These are phyloP conservation scores for Globisporangium paroecandrum DNA, from an alignment of 352 stramenopile genomes.

Conservation along the genomic window DNA sequence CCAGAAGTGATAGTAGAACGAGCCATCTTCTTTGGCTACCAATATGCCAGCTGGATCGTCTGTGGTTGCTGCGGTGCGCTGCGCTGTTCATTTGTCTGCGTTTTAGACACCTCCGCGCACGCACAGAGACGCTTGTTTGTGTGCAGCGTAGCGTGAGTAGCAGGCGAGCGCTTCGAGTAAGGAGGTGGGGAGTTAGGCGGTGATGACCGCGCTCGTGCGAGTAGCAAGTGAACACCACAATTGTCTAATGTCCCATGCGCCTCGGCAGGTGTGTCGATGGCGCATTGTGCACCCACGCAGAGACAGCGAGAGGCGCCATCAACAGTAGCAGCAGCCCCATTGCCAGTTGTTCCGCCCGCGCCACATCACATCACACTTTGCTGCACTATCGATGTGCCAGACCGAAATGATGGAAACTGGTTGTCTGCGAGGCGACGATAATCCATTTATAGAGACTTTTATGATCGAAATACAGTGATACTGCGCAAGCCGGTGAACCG, in stretches of 20 bases:
- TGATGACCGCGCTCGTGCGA: background rate
- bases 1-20: slow-evolving; percentile 1
- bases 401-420: background rate
- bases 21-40: background rate
- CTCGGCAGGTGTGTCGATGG: background rate
- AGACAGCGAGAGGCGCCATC: slow-evolving; percentile 3
- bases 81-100: background rate
- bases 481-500: background rate
- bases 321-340: background rate
- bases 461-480: background rate
- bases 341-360: slow-evolving; percentile 7
- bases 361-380: background rate
- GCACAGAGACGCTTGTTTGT: background rate
- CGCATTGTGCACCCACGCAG: slow-evolving; percentile 1
- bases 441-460: background rate
- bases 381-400: background rate
- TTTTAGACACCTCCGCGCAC: background rate
- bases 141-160: background rate
- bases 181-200: background rate
- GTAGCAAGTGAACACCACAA: background rate
- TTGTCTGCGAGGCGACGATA: background rate
- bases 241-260: background rate
- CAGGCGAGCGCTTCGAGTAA: background rate
- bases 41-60: background rate
- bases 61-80: background rate